Evolutionary conservation across 768 basidiomycete species (phyloP).

Genomic region (Tricholoma saponaceum): DNA sequence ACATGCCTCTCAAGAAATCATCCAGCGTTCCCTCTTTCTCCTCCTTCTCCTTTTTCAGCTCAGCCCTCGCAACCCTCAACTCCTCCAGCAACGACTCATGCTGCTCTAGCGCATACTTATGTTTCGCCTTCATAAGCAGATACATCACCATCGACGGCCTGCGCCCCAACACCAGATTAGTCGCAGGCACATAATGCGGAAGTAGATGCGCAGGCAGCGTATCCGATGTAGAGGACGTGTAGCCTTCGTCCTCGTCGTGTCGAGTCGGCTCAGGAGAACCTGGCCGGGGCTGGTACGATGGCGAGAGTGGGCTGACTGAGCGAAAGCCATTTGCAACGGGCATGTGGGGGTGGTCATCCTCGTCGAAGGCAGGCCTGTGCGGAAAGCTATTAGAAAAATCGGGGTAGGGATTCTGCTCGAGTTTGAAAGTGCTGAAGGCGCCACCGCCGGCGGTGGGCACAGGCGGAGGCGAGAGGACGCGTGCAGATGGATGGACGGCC

Average conservation of each 20-base stretch:
- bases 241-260: slow-evolving; percentile 35
- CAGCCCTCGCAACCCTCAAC: slow-evolving; percentile 48
- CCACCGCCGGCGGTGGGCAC: slow-evolving; percentile 20
- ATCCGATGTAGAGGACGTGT: slow-evolving; percentile 35
- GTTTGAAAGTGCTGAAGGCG: slow-evolving; percentile 59
- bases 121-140: slow-evolving; percentile 71
- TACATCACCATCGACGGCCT: slow-evolving; percentile 72
- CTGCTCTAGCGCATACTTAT: slow-evolving; percentile 62
- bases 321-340: slow-evolving; percentile 17
- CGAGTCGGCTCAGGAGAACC: slow-evolving; percentile 10
- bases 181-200: slow-evolving; percentile 47
- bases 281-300: slow-evolving; percentile 1
- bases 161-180: slow-evolving; percentile 65
- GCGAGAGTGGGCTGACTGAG: slow-evolving; percentile 13
- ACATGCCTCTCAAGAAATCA: slow-evolving; percentile 40
- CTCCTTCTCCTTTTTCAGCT: slow-evolving; percentile 48
- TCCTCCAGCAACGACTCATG: slow-evolving; percentile 66
- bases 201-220: slow-evolving; percentile 52
- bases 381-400: slow-evolving; percentile 30
- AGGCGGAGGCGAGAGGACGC: slow-evolving; percentile 19
- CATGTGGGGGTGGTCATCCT: slow-evolving; percentile 8
- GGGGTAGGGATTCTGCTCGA: slow-evolving; percentile 46
- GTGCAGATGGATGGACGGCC: slow-evolving; percentile 18
- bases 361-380: slow-evolving; percentile 12
- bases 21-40: slow-evolving; percentile 64